Conservation (phyloP, 2,329 filamentous ascomycete species). For the Ophioceras dolichostomum region DNA sequence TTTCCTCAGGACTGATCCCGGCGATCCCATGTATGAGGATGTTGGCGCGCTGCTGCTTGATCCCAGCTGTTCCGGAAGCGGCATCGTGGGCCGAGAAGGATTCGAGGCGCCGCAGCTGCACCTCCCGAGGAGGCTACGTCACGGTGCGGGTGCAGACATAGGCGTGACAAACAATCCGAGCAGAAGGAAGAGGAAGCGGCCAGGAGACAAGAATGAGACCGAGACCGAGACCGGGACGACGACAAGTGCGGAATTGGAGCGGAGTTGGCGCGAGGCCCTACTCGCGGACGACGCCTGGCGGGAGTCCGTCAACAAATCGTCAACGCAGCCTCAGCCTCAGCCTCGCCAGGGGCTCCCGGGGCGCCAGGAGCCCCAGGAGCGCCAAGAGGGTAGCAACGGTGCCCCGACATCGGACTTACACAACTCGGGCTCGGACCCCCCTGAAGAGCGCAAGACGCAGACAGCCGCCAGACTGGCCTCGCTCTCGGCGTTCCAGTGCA, state of each 20-base stretch:
- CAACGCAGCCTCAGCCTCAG: too few relatives aligned
- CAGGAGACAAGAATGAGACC: too few relatives aligned
- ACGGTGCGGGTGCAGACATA: slow-evolving; percentile 4
- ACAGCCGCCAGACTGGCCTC: slow-evolving; percentile 53
- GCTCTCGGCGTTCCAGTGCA: slow-evolving; percentile 70
- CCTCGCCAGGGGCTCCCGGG: too few relatives aligned
- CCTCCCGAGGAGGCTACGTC: too few relatives aligned
- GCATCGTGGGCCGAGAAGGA: slow-evolving; percentile 82
- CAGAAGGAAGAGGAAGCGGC: slow-evolving; percentile 5
- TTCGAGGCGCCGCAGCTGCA: slow-evolving; percentile 54
- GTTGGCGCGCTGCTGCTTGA: slow-evolving; percentile 80
- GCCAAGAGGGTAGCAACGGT: too few relatives aligned
- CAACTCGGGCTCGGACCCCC: too few relatives aligned
- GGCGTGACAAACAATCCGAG: slow-evolving; percentile 7
- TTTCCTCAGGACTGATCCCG: slow-evolving; percentile 66
- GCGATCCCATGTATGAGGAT: slow-evolving; percentile 44
- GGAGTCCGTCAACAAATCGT: slow-evolving; percentile 22
- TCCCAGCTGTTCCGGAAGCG: slow-evolving; percentile 90
- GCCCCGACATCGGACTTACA: too few relatives aligned
- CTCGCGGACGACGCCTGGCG: slow-evolving; percentile 14
- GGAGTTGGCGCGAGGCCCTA: too few relatives aligned
- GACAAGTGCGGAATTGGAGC: too few relatives aligned
- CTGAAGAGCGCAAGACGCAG: slow-evolving; percentile 43
- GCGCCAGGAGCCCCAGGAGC: too few relatives aligned
- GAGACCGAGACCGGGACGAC: too few relatives aligned